Evolutionary conservation across 2,329 filamentous ascomycete genomes (phyloP), one percentile per base, ranked within the genome.

Genomic region (Coniella lustricola): DNA sequence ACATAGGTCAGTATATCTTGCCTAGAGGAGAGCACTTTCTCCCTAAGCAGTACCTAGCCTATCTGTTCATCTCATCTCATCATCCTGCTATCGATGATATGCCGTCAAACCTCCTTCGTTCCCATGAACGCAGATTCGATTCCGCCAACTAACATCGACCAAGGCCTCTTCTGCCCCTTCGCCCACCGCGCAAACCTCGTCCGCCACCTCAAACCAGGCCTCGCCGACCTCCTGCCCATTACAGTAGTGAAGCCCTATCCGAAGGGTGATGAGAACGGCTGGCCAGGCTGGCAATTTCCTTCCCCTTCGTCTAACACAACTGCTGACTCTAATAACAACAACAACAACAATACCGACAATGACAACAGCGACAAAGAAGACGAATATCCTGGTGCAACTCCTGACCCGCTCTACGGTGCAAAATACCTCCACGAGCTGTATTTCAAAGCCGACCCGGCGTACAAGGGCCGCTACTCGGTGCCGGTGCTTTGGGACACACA

Each of bases 181-280:
- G 79, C 81, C 2, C 81, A 84, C 57, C 73, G 80, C 10, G 74
- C 64, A 14, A 81, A 80, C 55, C 63, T 84, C 10, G 67, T 79
- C 8, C 70, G 78, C 4, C 69, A 79, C 42, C 66, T 84, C 42
- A 80, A 81, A 57, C 36, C 36, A 25, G 75, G 76, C 31, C 69
- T 84, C 2, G 67, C 74, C 31, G 62, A 71, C 10, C 65, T 76
- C 32, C 74, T 84, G 37, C 68, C 73, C 5, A 57, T 81, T 17
- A 79, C 76, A 1, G 67, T 84, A 3, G 79, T 85, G 1, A 77
- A 76, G 55, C 75, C 82, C 0, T 85, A 85, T 53, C 82, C 82
- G 0, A 86, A 85, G 59, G 81, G 79, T 44, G 73, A 82, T 55
- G 70, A 75, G 16, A 72, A 75, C 7, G 81, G 81, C 31, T 84